phyloP scores from a whole-genome alignment of 2,329 filamentous ascomycete species.

The Aureobasidium mangrovei region DNA sequence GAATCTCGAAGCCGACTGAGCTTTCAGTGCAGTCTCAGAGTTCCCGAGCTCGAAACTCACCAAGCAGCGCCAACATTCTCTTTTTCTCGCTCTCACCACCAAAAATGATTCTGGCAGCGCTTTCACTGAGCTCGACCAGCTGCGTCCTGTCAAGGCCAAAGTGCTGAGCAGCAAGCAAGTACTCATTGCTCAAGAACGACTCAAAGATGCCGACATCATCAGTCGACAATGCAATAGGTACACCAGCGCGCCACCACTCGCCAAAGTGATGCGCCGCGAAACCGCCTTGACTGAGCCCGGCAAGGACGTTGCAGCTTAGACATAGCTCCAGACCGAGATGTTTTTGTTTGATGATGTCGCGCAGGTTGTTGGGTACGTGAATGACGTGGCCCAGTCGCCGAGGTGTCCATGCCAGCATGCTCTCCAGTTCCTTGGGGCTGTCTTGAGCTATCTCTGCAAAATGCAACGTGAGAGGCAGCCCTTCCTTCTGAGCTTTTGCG shows the following conservation, averaged over 20 bases:
- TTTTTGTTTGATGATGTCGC: constrained; percentile 15
- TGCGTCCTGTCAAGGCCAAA: constrained; percentile 49
- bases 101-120: constrained; percentile 59
- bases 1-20: too few species aligned
- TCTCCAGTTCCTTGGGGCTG: constrained; percentile 51
- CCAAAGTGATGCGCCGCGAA: constrained; percentile 67
- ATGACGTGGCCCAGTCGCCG: constrained; percentile 71
- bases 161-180: constrained; percentile 60
- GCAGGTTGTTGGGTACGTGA: not conserved
- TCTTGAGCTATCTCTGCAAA: constrained; percentile 63
- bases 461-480: constrained; percentile 61
- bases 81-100: constrained; percentile 52
- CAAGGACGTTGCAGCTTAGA: constrained; percentile 71
- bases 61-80: constrained; percentile 33
- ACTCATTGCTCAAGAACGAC: constrained; percentile 68
- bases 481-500: constrained; percentile 43
- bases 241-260: constrained; percentile 53
- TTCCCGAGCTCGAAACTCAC: constrained; percentile 13
- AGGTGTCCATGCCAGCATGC: constrained; percentile 57
- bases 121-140: constrained; percentile 49
- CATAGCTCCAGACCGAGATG: constrained; percentile 65
- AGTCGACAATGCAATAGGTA: constrained; percentile 62
- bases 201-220: constrained; percentile 79
- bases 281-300: constrained; percentile 59
- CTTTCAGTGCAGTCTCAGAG: too few species aligned